Conservation (phyloP, 2,329 filamentous ascomycete species). For the Penicillium sp. region DNA sequence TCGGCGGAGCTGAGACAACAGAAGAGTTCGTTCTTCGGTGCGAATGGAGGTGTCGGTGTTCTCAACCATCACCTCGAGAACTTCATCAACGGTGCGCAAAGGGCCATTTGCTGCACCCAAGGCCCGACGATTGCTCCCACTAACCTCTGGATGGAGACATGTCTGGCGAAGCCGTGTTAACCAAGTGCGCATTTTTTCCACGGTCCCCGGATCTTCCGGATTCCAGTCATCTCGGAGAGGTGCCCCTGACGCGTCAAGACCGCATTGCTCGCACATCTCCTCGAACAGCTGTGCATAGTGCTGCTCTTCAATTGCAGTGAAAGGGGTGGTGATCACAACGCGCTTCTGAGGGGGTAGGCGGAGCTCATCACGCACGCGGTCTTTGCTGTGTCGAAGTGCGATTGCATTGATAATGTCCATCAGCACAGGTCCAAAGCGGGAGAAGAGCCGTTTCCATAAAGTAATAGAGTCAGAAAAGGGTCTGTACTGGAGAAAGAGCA, state of each 20-base stretch:
- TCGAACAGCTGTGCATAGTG: slow-evolving; percentile 73
- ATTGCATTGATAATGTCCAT: slow-evolving; percentile 64
- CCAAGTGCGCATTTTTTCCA: slow-evolving; percentile 74
- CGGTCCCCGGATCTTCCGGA: slow-evolving; percentile 50
- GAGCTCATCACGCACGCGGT: slow-evolving; percentile 71
- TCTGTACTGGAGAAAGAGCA: slow-evolving; percentile 74
- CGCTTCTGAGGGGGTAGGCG: slow-evolving; percentile 75
- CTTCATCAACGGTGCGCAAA: slow-evolving; percentile 76
- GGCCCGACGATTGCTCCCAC: slow-evolving; percentile 59
- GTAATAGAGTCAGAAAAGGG: slow-evolving; percentile 63
- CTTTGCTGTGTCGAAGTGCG: slow-evolving; percentile 80
- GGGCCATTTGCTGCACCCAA: slow-evolving; percentile 61
- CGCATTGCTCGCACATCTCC: slow-evolving; percentile 66
- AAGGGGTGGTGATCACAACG: slow-evolving; percentile 81
- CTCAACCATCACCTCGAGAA: slow-evolving; percentile 86
- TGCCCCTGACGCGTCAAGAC: slow-evolving; percentile 58
- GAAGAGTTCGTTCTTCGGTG: slow-evolving; percentile 61
- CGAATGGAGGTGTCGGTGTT: slow-evolving; percentile 66
- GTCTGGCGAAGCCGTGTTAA: slow-evolving; percentile 73
- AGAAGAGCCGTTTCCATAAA: slow-evolving; percentile 64
- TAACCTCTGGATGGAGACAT: slow-evolving; percentile 79
- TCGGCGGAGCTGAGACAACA: slow-evolving; percentile 59
- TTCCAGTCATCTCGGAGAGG: slow-evolving; percentile 61
- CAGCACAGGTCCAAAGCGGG: slow-evolving; percentile 59
- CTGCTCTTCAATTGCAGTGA: slow-evolving; percentile 85